A percentile compares a stretch with the other conserved stretches of the same genome.
Conservation (phyloP, 176 grass and related monocot species). For the Poa annua region DNA sequence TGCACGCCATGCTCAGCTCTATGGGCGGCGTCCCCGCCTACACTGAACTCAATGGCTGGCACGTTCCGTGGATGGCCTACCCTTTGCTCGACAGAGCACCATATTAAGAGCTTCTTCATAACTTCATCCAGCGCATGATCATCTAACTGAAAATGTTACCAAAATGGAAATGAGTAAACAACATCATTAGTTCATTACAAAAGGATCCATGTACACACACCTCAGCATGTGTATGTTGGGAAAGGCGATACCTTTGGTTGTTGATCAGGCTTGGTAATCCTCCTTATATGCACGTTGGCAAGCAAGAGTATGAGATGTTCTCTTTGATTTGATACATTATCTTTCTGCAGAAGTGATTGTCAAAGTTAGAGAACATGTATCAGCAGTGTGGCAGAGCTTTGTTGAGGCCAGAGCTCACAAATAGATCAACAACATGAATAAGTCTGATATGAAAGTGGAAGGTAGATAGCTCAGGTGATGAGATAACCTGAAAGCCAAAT, state of each 20-base stretch:
- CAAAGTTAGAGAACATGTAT: conserved; percentile 17
- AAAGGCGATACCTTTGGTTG: conserved; percentile 73
- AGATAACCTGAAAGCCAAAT: conserved; percentile 95
- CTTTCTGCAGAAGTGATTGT: conserved; percentile 55
- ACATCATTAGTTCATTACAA: not conserved
- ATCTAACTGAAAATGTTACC: conserved; percentile 61
- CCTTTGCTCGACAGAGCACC: too few species aligned
- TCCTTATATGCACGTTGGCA: conserved; percentile 80
- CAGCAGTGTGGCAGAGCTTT: not conserved
- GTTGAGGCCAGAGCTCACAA: not conserved
- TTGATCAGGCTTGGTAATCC: conserved; percentile 67
- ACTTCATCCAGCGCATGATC: conserved; percentile 64
- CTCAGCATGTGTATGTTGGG: not conserved
- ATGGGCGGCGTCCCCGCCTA: too few species aligned
- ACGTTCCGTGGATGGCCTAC: too few species aligned
- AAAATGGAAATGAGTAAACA: conserved; percentile 12
- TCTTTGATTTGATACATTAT: conserved; percentile 94
- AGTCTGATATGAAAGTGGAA: not conserved
- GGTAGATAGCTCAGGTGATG: not conserved
- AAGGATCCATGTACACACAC: not conserved
- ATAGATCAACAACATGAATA: conserved; percentile 1
- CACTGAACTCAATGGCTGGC: too few species aligned
- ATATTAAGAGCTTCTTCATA: conserved; percentile 95
- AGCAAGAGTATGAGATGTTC: conserved; percentile 97
- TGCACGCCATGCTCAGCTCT: too few species aligned